Base-by-base conservation (phyloP, 2,329 filamentous ascomycete genomes). In the Fusarium brevicatenulatum region DNA sequence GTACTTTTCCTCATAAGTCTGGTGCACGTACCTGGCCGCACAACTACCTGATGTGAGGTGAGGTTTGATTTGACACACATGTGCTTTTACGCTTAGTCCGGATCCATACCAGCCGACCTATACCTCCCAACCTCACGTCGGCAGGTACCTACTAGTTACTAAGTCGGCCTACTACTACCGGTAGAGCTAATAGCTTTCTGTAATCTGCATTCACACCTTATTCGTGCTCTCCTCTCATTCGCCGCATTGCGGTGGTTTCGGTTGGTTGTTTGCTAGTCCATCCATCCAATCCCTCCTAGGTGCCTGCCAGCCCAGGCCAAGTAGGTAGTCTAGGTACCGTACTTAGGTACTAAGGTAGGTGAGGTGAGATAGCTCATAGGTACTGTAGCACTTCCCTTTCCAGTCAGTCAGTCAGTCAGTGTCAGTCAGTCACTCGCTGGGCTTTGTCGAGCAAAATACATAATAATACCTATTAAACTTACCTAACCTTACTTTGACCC, bases 251-350 rank as follows among this genome's bases (percentile, higher is more conserved):
- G 58, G 34, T 64, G 46, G 62, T 73, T 71, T 73, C 57, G 71
- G 71, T 71, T 73, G 70, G 71, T 52, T 56, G 67, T 73, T 55
- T 56, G 55, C 73, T 73, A 73, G 71, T 62, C 70, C 59, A 44
- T 55, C 63, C 55, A 50, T 49, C 28, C 28, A 28, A 28, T 28
- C n/a, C 30, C 66, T 71, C 55, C 61, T 55, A 61, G 53, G 28
- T 67, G 62, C 39, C 34, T 16, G 28, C 37, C 49, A 53, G 46
- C 16, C 40, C 40, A 66, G 43, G 43, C 60, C 49, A 53, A 25
- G 47, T 21, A 18, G 36, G 47, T 21, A 18, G 36, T 36, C 36
- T 36, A 53, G 34, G 44, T 47, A 30, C 25, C 19, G 10, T 40
- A 40, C n/a, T 25, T 56, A 28, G 25, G 25, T 25, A 25, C 25